These are phyloP conservation scores for Metarhizium rileyi DNA, from an alignment of 2,329 filamentous ascomycete genomes.

Conservation along the genomic window DNA sequence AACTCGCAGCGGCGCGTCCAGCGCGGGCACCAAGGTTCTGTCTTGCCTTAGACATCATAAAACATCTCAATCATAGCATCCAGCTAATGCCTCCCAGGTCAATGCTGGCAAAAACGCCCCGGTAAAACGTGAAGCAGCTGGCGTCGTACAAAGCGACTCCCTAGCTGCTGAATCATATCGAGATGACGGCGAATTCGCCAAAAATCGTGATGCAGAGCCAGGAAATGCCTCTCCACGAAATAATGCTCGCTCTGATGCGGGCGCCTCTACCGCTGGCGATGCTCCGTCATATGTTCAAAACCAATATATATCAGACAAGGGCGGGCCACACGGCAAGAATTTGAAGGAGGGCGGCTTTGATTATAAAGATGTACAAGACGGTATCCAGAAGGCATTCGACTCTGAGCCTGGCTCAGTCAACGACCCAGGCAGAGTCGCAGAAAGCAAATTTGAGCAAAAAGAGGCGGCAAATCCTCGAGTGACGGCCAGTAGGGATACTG, in stretches of 20 bases:
- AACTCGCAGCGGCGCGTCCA: neutral
- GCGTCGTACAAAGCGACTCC: constrained; percentile 56
- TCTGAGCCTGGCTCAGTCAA: constrained; percentile 35
- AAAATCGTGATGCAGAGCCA: constrained; percentile 41
- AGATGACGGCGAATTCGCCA: constrained; percentile 47
- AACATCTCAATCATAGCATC: no score
- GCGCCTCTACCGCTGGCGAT: constrained; percentile 8
- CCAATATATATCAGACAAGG: constrained; percentile 20
- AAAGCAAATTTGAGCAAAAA: constrained; percentile 28
- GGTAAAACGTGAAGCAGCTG: constrained; percentile 48
- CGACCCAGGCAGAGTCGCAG: constrained; percentile 37
- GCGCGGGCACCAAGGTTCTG: constrained; percentile 7
- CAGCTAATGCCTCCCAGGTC: constrained; percentile 26
- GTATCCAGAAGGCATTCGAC: constrained; percentile 27
- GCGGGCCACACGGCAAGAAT: constrained; percentile 34
- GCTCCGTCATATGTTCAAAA: constrained; percentile 30
- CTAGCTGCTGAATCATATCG: constrained; percentile 65
- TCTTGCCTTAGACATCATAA: neutral
- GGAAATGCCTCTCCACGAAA: constrained; percentile 10
- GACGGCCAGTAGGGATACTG: constrained; percentile 17
- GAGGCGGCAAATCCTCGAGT: constrained; percentile 14
- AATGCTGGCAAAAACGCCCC: constrained; percentile 37
- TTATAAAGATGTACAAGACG: constrained; percentile 23
- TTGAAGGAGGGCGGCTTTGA: constrained; percentile 28
- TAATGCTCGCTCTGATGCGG: constrained; percentile 12